Evolutionary conservation across 2,329 filamentous ascomycete genomes (phyloP).

Genomic region (Xylariaceae sp.): DNA sequence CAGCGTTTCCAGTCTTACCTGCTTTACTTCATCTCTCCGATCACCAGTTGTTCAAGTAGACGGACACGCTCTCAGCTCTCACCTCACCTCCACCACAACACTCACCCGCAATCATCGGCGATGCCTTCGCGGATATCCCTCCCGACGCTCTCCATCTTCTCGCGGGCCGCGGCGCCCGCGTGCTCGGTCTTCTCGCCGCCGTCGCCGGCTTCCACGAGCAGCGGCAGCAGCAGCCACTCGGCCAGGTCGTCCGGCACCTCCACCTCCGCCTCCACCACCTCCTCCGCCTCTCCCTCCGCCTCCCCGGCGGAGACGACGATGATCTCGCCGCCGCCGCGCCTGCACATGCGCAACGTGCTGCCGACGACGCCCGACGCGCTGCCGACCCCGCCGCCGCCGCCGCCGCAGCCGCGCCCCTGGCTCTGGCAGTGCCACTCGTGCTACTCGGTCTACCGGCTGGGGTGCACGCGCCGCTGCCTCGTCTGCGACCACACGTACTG

Average conservation of each 20-base stretch:
- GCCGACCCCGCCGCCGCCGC: constrained; percentile 18
- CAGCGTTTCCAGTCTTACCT: too few relatives aligned
- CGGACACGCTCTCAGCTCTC: too few relatives aligned
- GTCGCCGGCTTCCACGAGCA: too few relatives aligned
- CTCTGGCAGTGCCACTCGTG: constrained; percentile 30
- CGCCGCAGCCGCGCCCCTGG: constrained; percentile 20
- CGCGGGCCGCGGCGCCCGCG: constrained; percentile 3
- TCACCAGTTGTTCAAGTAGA: too few relatives aligned
- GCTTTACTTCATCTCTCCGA: too few relatives aligned
- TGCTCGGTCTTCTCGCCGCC: constrained; percentile 5
- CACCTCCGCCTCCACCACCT: too few relatives aligned
- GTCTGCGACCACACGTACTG: constrained; percentile 22
- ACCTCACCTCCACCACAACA: too few relatives aligned
- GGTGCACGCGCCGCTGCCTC: constrained; percentile 28
- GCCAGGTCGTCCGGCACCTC: constrained; percentile 3
- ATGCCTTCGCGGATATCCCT: constrained; percentile 19
- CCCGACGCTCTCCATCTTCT: constrained; percentile 16
- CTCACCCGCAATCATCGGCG: too few relatives aligned
- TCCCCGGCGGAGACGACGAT: too few relatives aligned
- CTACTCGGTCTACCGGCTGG: constrained; percentile 21
- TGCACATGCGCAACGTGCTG: constrained; percentile 21
- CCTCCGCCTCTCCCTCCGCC: too few relatives aligned
- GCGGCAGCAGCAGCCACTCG: too few relatives aligned
- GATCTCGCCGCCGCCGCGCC: constrained; percentile 19
- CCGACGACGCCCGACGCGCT: constrained; percentile 16